Percentiles rank a stretch among this genome's conserved stretches.
These are phyloP conservation scores for Sphagnum contortum DNA, from an alignment of 225 moss, liverwort and hornwort genomes.

Conservation along the genomic window DNA sequence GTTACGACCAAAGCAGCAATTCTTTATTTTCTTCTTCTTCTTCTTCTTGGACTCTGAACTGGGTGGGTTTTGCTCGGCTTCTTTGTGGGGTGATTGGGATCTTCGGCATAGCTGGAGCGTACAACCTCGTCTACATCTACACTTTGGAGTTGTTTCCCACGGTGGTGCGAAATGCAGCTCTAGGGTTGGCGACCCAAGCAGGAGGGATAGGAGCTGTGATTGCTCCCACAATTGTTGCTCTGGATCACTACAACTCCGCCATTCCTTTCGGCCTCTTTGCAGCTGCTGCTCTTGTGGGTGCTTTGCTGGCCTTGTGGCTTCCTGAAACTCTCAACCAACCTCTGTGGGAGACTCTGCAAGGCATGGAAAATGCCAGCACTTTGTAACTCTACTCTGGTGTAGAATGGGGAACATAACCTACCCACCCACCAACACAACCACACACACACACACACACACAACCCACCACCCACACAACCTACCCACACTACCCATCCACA, in stretches of 20 bases:
- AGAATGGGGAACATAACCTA: too few relatives aligned
- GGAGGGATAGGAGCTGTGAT: conserved; percentile 55
- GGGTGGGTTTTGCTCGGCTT: conserved; percentile 13
- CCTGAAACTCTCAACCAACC: conserved; percentile 63
- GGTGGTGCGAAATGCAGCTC: conserved; percentile 70
- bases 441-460: too few relatives aligned
- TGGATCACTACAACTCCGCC: conserved; percentile 25
- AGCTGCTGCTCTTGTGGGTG: conserved; percentile 33
- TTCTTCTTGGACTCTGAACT: too few relatives aligned
- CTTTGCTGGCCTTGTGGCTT: conserved; percentile 29
- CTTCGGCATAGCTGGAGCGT: conserved; percentile 71
- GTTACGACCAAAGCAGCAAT: too few relatives aligned
- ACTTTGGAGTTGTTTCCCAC: conserved; percentile 77
- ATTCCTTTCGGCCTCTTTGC: conserved; percentile 65
- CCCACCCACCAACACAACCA: too few relatives aligned
- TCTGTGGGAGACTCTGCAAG: conserved; percentile 68
- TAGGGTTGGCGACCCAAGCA: conserved; percentile 59
- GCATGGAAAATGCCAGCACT: conserved; percentile 20
- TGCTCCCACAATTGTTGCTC: conserved; percentile 46
- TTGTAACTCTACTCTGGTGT: too few relatives aligned
- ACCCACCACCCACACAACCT: too few relatives aligned
- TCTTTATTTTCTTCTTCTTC: too few relatives aligned
- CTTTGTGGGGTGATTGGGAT: conserved; percentile 54
- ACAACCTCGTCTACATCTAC: conserved; percentile 67
- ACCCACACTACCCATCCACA: too few relatives aligned